A percentile compares a stretch with the other conserved stretches of the same genome.
phyloP scores from a whole-genome alignment of 176 grass and related monocot species.

The Rhynchospora pubera region DNA sequence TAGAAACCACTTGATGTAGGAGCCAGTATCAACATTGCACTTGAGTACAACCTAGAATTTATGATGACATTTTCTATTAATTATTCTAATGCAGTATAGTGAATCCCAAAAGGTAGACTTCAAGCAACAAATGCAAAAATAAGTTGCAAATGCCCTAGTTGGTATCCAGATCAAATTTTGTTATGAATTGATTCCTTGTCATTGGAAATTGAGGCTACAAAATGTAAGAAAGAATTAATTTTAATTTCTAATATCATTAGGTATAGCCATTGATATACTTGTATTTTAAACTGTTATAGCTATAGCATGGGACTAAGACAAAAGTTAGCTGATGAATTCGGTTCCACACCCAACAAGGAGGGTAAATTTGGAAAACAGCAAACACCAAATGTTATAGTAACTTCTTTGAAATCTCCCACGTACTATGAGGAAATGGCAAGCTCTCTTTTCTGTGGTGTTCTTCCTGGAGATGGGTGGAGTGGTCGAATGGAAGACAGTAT shows the following conservation, averaged over 20 bases:
- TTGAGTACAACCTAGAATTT: neutral
- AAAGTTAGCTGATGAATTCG: slow-evolving; percentile 74
- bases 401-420: slow-evolving; percentile 47
- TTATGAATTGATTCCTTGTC: neutral
- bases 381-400: slow-evolving; percentile 55
- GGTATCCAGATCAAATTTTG: neutral
- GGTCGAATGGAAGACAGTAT: slow-evolving; percentile 95
- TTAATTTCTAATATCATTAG: neutral
- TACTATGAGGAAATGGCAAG: slow-evolving; percentile 75
- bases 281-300: slow-evolving; percentile 38
- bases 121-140: neutral
- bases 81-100: no score
- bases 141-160: neutral
- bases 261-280: neutral
- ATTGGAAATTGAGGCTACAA: neutral
- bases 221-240: neutral
- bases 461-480: slow-evolving; percentile 98
- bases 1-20: neutral
- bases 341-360: slow-evolving; percentile 72
- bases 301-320: slow-evolving; percentile 94
- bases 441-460: slow-evolving; percentile 86
- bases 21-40: neutral
- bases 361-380: slow-evolving; percentile 76
- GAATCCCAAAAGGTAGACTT: neutral
- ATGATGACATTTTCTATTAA: neutral